phyloP scores from a whole-genome alignment of 2,329 filamentous ascomycete genomes.

The Fusarium nisikadoi region DNA sequence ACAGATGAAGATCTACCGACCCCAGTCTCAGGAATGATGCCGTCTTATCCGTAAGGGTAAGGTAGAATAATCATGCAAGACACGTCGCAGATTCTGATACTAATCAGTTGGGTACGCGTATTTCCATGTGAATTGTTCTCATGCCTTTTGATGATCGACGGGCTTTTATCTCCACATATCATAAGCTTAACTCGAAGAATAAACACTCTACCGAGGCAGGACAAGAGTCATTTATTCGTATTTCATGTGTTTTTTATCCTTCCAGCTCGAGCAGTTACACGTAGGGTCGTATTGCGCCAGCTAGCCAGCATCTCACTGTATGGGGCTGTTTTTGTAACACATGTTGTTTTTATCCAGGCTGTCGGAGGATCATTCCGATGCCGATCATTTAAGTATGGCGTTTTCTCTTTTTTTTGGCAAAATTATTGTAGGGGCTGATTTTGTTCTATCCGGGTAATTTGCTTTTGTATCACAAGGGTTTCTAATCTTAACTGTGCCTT shows the following conservation, averaged over 20 bases:
- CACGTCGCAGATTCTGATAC: slow-evolving; percentile 3
- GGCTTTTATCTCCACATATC: slow-evolving; percentile 1
- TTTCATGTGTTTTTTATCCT: background rate
- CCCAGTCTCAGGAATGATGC: slow-evolving; percentile 11
- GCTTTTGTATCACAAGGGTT: background rate
- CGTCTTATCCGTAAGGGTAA: slow-evolving; percentile 26
- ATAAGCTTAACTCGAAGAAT: slow-evolving; percentile 18
- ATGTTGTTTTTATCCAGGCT: background rate
- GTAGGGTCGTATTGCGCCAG: slow-evolving; percentile 8
- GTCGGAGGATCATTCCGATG: slow-evolving; percentile 16
- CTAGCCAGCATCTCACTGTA: background rate
- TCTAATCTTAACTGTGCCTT: background rate
- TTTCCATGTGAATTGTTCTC: background rate
- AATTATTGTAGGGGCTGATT: slow-evolving; percentile 8
- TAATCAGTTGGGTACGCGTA: background rate
- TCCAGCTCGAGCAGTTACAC: slow-evolving; percentile 18
- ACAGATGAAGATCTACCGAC: slow-evolving; percentile 25
- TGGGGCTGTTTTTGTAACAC: background rate
- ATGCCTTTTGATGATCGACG: slow-evolving; percentile 13
- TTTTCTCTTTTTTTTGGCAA: background rate
- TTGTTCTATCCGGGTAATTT: background rate
- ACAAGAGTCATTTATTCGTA: background rate
- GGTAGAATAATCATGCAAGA: background rate
- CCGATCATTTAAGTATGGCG: background rate
- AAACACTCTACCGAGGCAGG: background rate